Evolutionary conservation across 345 rosid species (phyloP).

Genomic region (Eucalyptus decipiens): DNA sequence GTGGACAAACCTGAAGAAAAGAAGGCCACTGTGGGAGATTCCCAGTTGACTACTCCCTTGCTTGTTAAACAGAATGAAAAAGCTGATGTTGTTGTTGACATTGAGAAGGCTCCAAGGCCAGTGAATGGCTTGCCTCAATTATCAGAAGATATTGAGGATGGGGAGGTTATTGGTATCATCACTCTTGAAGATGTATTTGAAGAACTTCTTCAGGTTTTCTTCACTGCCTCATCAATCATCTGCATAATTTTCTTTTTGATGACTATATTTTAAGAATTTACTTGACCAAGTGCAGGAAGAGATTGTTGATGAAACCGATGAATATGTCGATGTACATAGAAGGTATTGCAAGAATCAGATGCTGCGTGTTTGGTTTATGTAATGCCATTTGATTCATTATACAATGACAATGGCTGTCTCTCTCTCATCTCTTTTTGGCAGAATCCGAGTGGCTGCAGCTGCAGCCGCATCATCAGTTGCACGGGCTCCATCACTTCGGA

Average conservation of each 20-base stretch:
- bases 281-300: constrained; percentile 41
- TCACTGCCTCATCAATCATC: neutral
- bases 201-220: constrained; percentile 71
- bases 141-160: constrained; percentile 78
- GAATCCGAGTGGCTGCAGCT: constrained; percentile 97
- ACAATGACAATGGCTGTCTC: neutral
- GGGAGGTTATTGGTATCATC: constrained; percentile 90
- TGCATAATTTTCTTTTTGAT: neutral
- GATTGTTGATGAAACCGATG: constrained; percentile 98
- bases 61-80: constrained; percentile 41
- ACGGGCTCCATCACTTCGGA: constrained; percentile 71
- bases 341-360: constrained; percentile 21
- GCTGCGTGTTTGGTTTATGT: neutral
- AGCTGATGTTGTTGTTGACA: constrained; percentile 47
- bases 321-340: constrained; percentile 91
- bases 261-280: neutral
- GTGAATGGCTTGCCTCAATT: constrained; percentile 24
- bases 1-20: constrained; percentile 30
- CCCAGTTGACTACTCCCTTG: constrained; percentile 53
- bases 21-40: constrained; percentile 8
- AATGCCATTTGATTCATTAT: neutral
- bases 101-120: constrained; percentile 37
- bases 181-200: constrained; percentile 97
- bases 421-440: constrained; percentile 7
- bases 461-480: constrained; percentile 93